Base-by-base conservation (phyloP, 208 protist species). In the Trypanosoma lewisi region DNA sequence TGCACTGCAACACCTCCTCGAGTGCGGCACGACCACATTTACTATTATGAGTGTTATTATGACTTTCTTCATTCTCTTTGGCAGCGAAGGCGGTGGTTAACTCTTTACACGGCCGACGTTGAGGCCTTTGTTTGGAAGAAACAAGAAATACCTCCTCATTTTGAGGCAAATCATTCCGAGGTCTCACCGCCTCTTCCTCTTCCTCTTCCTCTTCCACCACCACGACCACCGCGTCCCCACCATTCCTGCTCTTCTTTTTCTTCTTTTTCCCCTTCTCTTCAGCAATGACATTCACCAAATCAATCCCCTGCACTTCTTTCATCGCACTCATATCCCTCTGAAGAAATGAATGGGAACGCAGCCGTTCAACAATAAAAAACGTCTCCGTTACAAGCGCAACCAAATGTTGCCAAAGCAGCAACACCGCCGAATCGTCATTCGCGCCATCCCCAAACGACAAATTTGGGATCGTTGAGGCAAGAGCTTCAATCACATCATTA, bases 361-460 rank as follows among this genome's bases (percentile, higher is more conserved):
- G 4, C 42, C 42, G 36, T 36, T 62, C 45, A 31, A 21, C 8
- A 17, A 69, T 16, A 0, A 17, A 44, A 50, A 60, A n/a, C 31
- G 33, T 27, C 30, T 61, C 53, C 0, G 51, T 60, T 33, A 50
- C 25, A 34, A 67, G 25, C 4, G 34, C 62, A 17, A 70, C 31
- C 44, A 70, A 51, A 25, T 63, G 64, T 16, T 50, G 33, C 53
- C 52, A 61, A 56, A 70, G 51, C 17, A 58, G n/a, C 33, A 37
- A n/a, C 33, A 37, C 17, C 21, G 48, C 19, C 25, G 28, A 33
- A 4, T 70, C 36, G 25, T 9, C 39, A 63, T 34, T 23, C 30
- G 8, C 19, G 14, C 8, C 11, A 33, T 52, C 45, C 21, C 34
- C 45, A 33, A 17, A 57, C 28, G 27, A 54, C 17, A 58, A 34